Evolutionary conservation across 257 asterid species (phyloP).

Genomic region (Parsonsia alboflavescens): DNA sequence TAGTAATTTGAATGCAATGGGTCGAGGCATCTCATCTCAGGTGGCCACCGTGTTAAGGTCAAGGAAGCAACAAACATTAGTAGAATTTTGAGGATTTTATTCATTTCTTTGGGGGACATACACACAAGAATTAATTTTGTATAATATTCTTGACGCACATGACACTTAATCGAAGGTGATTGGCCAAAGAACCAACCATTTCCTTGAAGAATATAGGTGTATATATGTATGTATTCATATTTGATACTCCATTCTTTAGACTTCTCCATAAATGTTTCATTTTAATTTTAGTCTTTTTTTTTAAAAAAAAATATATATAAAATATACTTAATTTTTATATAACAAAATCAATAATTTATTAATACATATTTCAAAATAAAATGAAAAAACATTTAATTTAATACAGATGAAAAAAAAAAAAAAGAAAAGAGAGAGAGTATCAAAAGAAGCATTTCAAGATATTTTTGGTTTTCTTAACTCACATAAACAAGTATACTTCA

Average conservation of each 20-base stretch:
- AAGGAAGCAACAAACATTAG: background rate
- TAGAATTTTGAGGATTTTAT: background rate
- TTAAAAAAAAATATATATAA: too few species aligned
- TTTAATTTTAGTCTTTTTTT: too few species aligned
- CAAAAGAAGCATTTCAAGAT: background rate
- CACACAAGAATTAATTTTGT: background rate
- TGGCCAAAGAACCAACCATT: background rate
- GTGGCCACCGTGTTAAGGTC: background rate
- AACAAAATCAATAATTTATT: too few species aligned
- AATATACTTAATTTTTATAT: too few species aligned
- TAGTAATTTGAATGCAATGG: too few species aligned
- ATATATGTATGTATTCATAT: background rate
- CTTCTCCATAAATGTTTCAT: background rate
- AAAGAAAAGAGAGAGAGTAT: background rate
- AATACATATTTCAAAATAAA: too few species aligned
- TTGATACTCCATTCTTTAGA: background rate
- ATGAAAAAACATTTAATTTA: too few species aligned
- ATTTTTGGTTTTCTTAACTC: background rate
- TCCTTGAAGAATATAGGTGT: background rate
- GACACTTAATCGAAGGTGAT: background rate
- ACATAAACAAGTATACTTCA: background rate
- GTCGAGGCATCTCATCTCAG: too few species aligned
- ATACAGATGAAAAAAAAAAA: too few species aligned
- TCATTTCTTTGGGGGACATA: background rate
- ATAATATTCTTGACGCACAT: background rate